phyloP scores from a whole-genome alignment of 345 rosid species.

The Mercurialis annua region DNA sequence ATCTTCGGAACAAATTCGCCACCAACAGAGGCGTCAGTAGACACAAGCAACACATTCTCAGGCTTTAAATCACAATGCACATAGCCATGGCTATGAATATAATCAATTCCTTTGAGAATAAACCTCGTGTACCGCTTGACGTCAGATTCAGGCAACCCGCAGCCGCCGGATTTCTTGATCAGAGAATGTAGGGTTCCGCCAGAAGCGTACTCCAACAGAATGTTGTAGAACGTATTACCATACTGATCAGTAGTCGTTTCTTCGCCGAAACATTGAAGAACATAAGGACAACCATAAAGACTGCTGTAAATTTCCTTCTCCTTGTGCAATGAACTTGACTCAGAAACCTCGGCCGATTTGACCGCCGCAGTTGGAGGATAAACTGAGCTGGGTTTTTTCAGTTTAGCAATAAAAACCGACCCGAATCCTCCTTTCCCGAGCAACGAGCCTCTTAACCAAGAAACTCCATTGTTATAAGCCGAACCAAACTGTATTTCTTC shows the following conservation, averaged over 20 bases:
- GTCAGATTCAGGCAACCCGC: constrained; percentile 48
- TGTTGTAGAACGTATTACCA: constrained; percentile 48
- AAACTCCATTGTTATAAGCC: constrained; percentile 5
- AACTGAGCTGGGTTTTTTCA: constrained; percentile 14
- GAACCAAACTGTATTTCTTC: no score
- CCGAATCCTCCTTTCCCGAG: constrained; percentile 70
- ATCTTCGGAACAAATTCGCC: constrained; percentile 31
- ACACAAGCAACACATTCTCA: constrained; percentile 51
- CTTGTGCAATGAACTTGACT: constrained; percentile 40
- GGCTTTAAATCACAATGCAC: constrained; percentile 74
- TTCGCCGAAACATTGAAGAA: constrained; percentile 55
- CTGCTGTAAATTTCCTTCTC: constrained; percentile 45
- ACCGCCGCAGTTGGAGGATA: constrained; percentile 54
- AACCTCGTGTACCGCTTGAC: constrained; percentile 42
- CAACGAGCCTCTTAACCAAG: constrained; percentile 63
- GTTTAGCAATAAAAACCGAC: constrained; percentile 47
- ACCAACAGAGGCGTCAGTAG: constrained; percentile 20
- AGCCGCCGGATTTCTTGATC: constrained; percentile 32
- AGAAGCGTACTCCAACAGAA: constrained; percentile 76
- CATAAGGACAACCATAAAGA: constrained; percentile 42
- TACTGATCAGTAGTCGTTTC: constrained; percentile 32
- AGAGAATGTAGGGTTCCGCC: no score
- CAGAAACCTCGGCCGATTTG: constrained; percentile 47
- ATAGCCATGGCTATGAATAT: constrained; percentile 58
- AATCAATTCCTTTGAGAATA: constrained; percentile 52